Evolutionary conservation across 176 grass and related monocot species (phyloP).

Genomic region (Bothriochloa decipiens): DNA sequence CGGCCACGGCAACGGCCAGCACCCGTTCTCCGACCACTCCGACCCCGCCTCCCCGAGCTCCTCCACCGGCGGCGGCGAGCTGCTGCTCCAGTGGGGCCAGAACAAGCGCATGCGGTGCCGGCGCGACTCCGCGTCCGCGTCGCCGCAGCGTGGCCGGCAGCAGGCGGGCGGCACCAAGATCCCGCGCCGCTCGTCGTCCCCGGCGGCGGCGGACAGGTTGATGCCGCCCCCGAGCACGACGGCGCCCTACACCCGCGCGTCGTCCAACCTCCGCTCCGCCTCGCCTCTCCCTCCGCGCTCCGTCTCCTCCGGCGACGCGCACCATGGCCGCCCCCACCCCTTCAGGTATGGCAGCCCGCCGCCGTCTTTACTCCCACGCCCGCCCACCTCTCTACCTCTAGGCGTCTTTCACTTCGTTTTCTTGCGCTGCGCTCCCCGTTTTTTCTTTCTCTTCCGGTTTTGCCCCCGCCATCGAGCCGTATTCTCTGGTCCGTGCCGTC

Average conservation of each 20-base stretch:
- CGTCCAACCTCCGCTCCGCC: slow-evolving; percentile 42
- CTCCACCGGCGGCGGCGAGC: slow-evolving; percentile 23
- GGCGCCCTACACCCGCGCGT: slow-evolving; percentile 44
- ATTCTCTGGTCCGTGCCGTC: background rate
- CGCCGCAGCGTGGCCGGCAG: slow-evolving; percentile 38
- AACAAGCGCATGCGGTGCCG: slow-evolving; percentile 70
- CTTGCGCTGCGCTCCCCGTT: background rate
- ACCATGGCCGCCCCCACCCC: slow-evolving; percentile 22
- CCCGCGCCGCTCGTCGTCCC: slow-evolving; percentile 51
- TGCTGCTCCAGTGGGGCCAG: slow-evolving; percentile 75
- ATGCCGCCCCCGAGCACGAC: slow-evolving; percentile 57
- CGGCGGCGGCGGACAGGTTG: slow-evolving; percentile 52
- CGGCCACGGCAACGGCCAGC: background rate
- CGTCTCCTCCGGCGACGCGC: slow-evolving; percentile 1
- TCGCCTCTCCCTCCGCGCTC: slow-evolving; percentile 26
- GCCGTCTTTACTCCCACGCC: background rate
- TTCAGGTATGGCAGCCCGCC: slow-evolving; percentile 41
- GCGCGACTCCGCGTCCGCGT: slow-evolving; percentile 47
- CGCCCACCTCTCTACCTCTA: background rate
- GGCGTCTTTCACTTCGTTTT: slow-evolving; percentile 13
- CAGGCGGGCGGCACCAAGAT: slow-evolving; percentile 29
- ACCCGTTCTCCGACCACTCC: slow-evolving; percentile 20
- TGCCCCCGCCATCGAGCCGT: background rate
- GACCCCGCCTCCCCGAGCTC: background rate
- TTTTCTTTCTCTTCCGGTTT: background rate